Percentiles rank a stretch among this genome's conserved stretches.
These are phyloP conservation scores for Syzygium grande DNA, from an alignment of 345 rosid species.

Conservation along the genomic window DNA sequence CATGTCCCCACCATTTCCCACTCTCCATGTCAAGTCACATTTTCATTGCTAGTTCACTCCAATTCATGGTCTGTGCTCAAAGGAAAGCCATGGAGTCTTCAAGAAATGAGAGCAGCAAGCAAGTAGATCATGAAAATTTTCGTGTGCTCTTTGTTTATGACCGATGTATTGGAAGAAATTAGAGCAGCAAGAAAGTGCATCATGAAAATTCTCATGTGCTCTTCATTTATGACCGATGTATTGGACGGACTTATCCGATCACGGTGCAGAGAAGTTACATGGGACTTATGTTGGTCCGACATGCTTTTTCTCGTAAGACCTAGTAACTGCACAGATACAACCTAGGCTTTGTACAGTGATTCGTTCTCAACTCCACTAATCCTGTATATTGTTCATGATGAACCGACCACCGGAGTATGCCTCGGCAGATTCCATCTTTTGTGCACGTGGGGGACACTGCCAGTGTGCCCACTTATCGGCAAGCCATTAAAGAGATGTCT, in stretches of 20 bases:
- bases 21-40: neutral
- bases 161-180: neutral
- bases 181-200: neutral
- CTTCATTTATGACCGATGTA: neutral
- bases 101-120: neutral
- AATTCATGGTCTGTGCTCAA: neutral
- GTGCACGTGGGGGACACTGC: neutral
- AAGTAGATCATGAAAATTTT: neutral
- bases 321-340: neutral
- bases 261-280: neutral
- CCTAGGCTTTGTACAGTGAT: neutral
- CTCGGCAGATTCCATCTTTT: neutral
- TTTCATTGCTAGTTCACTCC: neutral
- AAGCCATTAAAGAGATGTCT: neutral
- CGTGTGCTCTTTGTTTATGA: neutral
- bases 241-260: neutral
- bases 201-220: neutral
- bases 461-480: neutral
- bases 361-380: neutral
- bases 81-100: neutral
- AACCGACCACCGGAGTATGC: neutral
- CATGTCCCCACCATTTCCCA: constrained; percentile 6
- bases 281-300: neutral
- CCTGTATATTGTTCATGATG: neutral
- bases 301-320: neutral